Evolutionary conservation across 352 stramenopile genomes (phyloP).

Genomic region (Phytophthora meadii): DNA sequence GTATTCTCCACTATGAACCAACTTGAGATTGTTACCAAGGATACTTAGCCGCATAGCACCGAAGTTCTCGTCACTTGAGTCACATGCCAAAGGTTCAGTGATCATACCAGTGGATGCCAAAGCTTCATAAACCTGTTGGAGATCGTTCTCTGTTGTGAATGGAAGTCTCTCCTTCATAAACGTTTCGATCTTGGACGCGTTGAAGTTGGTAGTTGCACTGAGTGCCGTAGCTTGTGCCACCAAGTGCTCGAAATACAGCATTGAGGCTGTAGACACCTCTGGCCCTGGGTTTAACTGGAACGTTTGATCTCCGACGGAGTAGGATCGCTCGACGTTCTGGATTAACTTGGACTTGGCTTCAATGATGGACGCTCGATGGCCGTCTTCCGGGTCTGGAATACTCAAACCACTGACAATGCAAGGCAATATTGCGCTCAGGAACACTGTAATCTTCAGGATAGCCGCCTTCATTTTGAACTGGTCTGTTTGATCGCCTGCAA

Average conservation of each 20-base stretch:
- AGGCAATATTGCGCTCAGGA: conserved; percentile 5
- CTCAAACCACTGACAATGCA: conserved; percentile 12
- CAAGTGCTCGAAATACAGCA: conserved; percentile 36
- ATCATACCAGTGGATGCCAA: conserved; percentile 25
- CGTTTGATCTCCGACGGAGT: conserved; percentile 30
- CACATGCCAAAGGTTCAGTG: conserved; percentile 26
- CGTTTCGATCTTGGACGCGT: conserved; percentile 24
- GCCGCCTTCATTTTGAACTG: conserved; percentile 3
- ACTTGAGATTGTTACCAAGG: conserved; percentile 39
- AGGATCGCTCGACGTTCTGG: conserved; percentile 36
- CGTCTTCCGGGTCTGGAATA: conserved; percentile 29
- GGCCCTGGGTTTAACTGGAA: conserved; percentile 32
- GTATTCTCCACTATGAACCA: conserved; percentile 33
- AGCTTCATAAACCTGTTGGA: conserved; percentile 30
- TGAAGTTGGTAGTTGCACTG: conserved; percentile 29
- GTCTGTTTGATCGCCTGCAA: conserved; percentile 5
- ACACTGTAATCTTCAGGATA: conserved; percentile 4
- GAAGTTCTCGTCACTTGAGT: conserved; percentile 52
- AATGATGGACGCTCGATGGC: conserved; percentile 32
- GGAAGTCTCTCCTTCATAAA: conserved; percentile 32
- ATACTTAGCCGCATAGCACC: conserved; percentile 40
- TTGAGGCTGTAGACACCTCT: conserved; percentile 30
- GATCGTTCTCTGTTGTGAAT: conserved; percentile 16
- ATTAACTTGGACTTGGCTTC: conserved; percentile 36
- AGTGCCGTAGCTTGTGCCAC: conserved; percentile 31